Evolutionary conservation across 306 rosid genomes (phyloP).

Genomic region (Medicago ruthenica): DNA sequence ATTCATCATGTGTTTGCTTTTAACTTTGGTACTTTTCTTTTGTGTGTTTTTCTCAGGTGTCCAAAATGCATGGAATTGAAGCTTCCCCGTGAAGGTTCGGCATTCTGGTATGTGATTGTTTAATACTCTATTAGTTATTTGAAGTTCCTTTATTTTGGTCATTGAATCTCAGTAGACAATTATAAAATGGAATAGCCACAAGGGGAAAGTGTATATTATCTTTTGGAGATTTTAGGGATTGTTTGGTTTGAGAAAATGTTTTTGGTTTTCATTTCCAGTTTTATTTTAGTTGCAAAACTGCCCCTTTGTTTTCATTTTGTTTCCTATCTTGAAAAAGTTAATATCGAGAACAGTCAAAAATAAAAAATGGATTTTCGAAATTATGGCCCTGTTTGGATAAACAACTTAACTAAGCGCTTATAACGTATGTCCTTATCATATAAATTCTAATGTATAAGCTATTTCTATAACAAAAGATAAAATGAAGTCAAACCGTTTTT

Average conservation of each 20-base stretch:
- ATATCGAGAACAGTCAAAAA: not conserved
- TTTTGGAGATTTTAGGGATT: not conserved
- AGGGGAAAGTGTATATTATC: not conserved
- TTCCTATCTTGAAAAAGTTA: not conserved
- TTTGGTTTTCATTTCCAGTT: not conserved
- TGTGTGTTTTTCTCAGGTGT: slow-evolving; percentile 57
- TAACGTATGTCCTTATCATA: not conserved
- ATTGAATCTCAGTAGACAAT: slow-evolving; percentile 3
- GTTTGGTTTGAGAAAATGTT: not conserved
- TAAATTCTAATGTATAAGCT: not conserved
- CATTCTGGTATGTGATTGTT: slow-evolving; percentile 82
- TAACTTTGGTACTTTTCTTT: not conserved
- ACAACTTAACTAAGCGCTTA: too few species aligned
- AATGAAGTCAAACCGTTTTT: not conserved
- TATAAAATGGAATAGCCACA: not conserved
- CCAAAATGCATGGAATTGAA: slow-evolving; percentile 91
- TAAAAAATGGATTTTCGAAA: too few species aligned
- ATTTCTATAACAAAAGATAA: not conserved
- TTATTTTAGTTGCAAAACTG: not conserved
- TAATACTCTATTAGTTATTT: slow-evolving; percentile 11
- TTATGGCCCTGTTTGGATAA: too few species aligned
- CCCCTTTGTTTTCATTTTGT: not conserved
- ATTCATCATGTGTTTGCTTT: slow-evolving; percentile 7
- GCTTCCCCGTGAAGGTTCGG: slow-evolving; percentile 87
- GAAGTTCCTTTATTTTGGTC: not conserved